Evolutionary conservation across 164 flowering plant genomes (phyloP), one percentile per base, ranked within the genome.

Genomic region (Nymphaea colorata): DNA sequence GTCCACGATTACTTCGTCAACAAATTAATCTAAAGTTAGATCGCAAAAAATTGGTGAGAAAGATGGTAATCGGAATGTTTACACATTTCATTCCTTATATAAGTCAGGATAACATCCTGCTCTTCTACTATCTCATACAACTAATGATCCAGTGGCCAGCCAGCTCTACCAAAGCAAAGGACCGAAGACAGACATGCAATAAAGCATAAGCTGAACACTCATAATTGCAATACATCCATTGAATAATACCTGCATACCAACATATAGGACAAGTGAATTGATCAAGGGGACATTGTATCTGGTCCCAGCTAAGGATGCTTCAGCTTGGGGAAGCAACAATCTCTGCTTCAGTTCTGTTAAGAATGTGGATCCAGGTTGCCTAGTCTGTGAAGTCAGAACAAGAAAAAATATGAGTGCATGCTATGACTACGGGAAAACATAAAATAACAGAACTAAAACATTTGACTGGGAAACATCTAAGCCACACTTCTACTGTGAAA

Each of bases 261-360:
- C 88, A 73, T 92, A 92, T 41, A 95, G 97, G 65, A 95, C 99
- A 73, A 95, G 93, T 43, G 99, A 92, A 74, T 95, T 95, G 63
- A 95, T 86, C 75, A 95, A 78, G 41, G 98, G 98, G 12, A 90
- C 91, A 77, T 92, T 91, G 73, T 90, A 87, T n/a, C 87, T 87
- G 7, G 95, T 89, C 63, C 99, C 96, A 76, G 99, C 88, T 16
- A 73, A 73, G 0, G 80, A 76, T 62, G 82, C 91, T 43, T 92
- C 97, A 72, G 67, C 79, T 44, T 83, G 84, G 41, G 84, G 74
- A 61, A 95, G 91, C 62, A 87, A 79, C 68, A 95, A 72, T 71
- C 81, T 90, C 74, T 89, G 96, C 81, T 90, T 95, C 74, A 92
- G 72, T 55, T 90, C 98, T 67, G 81, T 59, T 68, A 89, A 75